Base-by-base conservation (phyloP, 2,329 filamentous ascomycete species). In the Fusarium veterinarium region DNA sequence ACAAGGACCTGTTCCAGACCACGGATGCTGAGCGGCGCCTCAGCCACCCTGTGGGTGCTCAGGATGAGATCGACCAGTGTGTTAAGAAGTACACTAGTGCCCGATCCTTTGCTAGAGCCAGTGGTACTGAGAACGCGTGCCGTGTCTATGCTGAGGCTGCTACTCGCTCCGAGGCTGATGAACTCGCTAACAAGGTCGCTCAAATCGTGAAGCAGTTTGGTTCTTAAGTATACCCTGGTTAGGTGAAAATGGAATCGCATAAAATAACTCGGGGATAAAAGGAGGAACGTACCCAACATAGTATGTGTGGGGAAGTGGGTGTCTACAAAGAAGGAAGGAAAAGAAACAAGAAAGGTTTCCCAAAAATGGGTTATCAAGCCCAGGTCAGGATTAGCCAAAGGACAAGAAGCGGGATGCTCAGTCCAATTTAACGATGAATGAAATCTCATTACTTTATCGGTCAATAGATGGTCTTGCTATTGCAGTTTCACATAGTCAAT, bases 141-240 rank as follows among this genome's bases (percentile, higher is more conserved):
- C 90, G 96, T 71, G 95, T 99, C 25, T 99, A 99, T 80, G 95
- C 95, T 12, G 96, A 99, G 84, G 96, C 96, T 8, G 93, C 93
- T 41, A 96, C 93, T 51, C 91, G 93, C 72, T 93, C 91, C 20
- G 95, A 98, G 83, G 95, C 95, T 2, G 95, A 98, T 78, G 95
- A 97, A 82, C 87, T 98, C 71, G 94, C 95, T 64, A 91, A 91
- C 77, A 93, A 94, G 80, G 94, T 98, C 52, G 91, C 92, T 20
- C 88, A 90, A 73, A 90, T 95, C 70, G 91, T 96, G 65, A 90
- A 91, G 81, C 89, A 91, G 76, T 88, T 77, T 65, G 81, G 81
- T 51, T 81, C 81, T 38, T 82, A 69, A 61, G 59, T 57, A 46
- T 60, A 59, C 66, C 56, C 41, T 48, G 17, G 53, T 40, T 17